Conservation (phyloP, 768 basidiomycete genomes). For the Termitomyces sp. region DNA sequence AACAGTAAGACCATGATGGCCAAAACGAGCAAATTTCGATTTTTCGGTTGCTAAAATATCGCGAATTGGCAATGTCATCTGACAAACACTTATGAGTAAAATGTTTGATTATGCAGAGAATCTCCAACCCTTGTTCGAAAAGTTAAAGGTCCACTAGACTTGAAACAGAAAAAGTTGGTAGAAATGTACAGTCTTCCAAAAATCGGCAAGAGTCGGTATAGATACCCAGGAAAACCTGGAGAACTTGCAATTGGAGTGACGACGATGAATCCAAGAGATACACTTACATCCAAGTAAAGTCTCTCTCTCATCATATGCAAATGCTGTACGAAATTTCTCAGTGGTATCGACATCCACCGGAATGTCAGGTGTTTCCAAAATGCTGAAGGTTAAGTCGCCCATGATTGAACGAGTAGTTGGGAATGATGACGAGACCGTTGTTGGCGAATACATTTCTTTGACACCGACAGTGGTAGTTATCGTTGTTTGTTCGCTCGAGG, state of each 20-base stretch:
- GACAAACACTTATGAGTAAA: conserved; percentile 1
- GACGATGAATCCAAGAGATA: not conserved
- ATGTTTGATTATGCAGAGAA: not conserved
- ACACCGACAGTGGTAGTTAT: conserved; percentile 32
- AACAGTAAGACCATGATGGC: conserved; percentile 83
- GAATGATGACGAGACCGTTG: conserved; percentile 21
- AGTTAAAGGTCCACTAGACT: conserved; percentile 76
- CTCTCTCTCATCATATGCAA: conserved; percentile 90
- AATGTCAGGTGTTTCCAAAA: conserved; percentile 70
- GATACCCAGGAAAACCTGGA: conserved; percentile 85
- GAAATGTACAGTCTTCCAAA: conserved; percentile 87
- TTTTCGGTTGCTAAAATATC: conserved; percentile 84
- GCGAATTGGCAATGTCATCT: conserved; percentile 94
- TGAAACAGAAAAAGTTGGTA: conserved; percentile 92
- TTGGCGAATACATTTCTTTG: conserved; percentile 56
- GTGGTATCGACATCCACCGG: conserved; percentile 53
- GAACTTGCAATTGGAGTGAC: conserved; percentile 2
- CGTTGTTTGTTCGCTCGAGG: conserved; percentile 20
- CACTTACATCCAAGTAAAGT: conserved; percentile 79
- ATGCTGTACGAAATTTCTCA: conserved; percentile 75
- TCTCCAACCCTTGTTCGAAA: conserved; percentile 70
- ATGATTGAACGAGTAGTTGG: conserved; percentile 30
- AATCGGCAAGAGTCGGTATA: conserved; percentile 86
- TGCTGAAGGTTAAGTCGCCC: conserved; percentile 70
- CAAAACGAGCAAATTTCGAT: conserved; percentile 84